Evolutionary conservation across 2,329 filamentous ascomycete species (phyloP).

Genomic region (Neopestalotiopsis clavispora): DNA sequence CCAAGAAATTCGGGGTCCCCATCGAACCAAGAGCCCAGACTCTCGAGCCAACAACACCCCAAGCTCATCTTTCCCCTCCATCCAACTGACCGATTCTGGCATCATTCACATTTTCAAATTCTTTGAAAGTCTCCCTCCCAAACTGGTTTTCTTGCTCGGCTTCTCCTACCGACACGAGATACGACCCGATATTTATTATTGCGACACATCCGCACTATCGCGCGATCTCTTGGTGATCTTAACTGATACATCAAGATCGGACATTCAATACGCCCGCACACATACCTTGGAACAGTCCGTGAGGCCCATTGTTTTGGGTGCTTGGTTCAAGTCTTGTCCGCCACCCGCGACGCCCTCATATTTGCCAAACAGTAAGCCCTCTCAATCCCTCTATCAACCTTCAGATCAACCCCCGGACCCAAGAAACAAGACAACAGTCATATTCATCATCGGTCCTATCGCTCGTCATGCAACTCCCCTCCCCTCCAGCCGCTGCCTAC

Average conservation of each 20-base stretch:
- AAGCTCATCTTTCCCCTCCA: conserved; percentile 15
- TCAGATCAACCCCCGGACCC: neutral
- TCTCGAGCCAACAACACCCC: conserved; percentile 14
- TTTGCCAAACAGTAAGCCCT: conserved; percentile 15
- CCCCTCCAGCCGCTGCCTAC: neutral
- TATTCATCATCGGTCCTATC: neutral
- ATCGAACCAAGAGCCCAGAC: conserved; percentile 14
- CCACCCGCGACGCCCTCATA: neutral
- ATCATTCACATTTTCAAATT: neutral
- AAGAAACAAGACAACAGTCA: neutral
- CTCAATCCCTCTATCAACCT: neutral
- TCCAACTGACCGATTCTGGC: conserved; percentile 12
- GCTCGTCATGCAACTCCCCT: conserved; percentile 5
- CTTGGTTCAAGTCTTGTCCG: neutral
- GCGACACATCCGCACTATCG: neutral
- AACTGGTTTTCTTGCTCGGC: neutral
- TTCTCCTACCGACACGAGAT: neutral
- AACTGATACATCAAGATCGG: conserved; percentile 18
- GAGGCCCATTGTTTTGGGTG: neutral
- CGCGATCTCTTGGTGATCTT: conserved; percentile 20
- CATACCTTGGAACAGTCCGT: neutral
- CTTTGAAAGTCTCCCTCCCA: neutral
- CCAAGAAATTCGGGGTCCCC: conserved; percentile 18
- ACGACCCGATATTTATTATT: conserved; percentile 7
- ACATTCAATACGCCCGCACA: neutral